Conservation (phyloP, 2,329 filamentous ascomycete species). For the Sclerotinia trifoliorum region DNA sequence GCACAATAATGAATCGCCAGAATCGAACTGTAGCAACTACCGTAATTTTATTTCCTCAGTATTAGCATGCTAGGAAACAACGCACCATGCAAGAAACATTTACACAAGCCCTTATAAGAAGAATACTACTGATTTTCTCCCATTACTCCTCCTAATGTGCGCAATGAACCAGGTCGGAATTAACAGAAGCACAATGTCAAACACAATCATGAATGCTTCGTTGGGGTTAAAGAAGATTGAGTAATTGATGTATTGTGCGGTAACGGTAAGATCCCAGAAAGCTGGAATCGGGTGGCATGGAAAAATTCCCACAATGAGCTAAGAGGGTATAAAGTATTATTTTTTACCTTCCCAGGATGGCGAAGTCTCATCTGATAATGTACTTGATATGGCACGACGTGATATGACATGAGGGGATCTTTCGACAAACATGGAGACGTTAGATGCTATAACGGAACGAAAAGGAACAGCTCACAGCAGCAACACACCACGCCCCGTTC, state of each 20-base stretch:
- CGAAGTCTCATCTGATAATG: background rate
- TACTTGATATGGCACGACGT: background rate
- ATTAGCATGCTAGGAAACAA: background rate
- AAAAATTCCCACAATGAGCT: conserved; percentile 3
- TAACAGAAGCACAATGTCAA: conserved; percentile 8
- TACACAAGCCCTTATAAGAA: conserved; percentile 7
- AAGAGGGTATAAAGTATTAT: background rate
- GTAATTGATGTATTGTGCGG: conserved; percentile 1
- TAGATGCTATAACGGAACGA: background rate
- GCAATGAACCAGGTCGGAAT: conserved; percentile 20
- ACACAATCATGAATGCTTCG: conserved; percentile 11
- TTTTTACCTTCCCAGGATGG: background rate
- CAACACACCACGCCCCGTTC: conserved; percentile 12
- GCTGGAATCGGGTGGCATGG: background rate
- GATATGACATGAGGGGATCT: background rate
- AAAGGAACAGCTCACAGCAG: conserved; percentile 1
- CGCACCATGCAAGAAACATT: background rate
- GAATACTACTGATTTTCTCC: conserved; percentile 4
- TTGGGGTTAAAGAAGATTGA: conserved; percentile 13
- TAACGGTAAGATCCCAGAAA: background rate
- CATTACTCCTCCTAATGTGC: background rate
- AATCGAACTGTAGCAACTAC: conserved; percentile 5
- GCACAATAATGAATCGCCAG: background rate
- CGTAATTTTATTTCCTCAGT: conserved; percentile 2
- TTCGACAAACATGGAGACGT: background rate